These are phyloP conservation scores for Stropharia rugosoannulata DNA, from an alignment of 768 basidiomycete genomes.

Conservation along the genomic window DNA sequence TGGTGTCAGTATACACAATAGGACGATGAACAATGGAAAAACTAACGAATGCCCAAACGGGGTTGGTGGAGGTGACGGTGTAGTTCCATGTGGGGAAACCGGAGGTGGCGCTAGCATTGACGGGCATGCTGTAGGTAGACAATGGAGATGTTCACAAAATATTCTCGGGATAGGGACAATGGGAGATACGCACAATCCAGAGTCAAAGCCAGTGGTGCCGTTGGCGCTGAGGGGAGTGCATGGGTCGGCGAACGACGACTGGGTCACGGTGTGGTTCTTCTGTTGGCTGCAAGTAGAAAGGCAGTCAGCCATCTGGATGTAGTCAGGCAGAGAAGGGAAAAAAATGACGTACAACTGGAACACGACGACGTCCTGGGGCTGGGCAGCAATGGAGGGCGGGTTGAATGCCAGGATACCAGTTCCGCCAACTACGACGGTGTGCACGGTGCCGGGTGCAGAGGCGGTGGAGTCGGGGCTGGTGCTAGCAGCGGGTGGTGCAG, in stretches of 20 bases:
- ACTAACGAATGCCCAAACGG: conserved; percentile 57
- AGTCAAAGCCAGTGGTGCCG: conserved; percentile 49
- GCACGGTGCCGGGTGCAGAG: conserved; percentile 41
- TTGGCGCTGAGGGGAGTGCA: conserved; percentile 45
- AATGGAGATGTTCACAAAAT: neutral
- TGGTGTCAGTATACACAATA: conserved; percentile 1
- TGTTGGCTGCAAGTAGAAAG: conserved; percentile 37
- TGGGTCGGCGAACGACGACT: conserved; percentile 60
- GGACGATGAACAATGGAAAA: neutral
- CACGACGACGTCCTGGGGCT: conserved; percentile 51
- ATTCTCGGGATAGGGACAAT: neutral
- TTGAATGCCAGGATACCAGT: conserved; percentile 44
- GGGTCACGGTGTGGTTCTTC: conserved; percentile 70
- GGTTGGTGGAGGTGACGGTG: conserved; percentile 57
- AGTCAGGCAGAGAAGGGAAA: neutral
- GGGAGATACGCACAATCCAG: conserved; percentile 47
- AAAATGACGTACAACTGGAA: conserved; percentile 55
- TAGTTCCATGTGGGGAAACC: conserved; percentile 54
- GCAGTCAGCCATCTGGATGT: neutral
- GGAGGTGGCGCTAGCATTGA: conserved; percentile 38
- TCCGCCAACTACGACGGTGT: conserved; percentile 58
- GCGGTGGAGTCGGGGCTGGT: conserved; percentile 54
- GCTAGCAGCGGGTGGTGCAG: conserved; percentile 43
- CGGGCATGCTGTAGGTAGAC: conserved; percentile 30
- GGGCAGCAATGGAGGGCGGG: conserved; percentile 48